Evolutionary conservation across 2,329 filamentous ascomycete genomes (phyloP).

Genomic region (Pseudogymnoascus sp.): DNA sequence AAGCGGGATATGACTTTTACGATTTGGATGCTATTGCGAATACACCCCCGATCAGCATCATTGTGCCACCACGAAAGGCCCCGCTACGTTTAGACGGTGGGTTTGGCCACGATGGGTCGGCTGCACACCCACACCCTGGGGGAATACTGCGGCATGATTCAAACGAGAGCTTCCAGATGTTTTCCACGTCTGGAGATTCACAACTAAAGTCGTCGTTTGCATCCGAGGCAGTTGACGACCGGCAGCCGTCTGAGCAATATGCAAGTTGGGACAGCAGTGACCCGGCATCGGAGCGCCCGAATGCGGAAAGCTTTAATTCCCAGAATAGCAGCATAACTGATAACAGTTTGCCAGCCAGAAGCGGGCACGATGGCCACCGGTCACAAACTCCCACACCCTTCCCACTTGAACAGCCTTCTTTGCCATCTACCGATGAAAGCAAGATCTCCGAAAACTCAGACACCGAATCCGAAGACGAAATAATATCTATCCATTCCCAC

Average conservation of each 20-base stretch:
- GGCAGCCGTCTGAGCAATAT: constrained; percentile 1
- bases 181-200: constrained; percentile 48
- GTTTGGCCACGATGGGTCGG: constrained; percentile 24
- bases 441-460: constrained; percentile 3
- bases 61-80: not conserved
- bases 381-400: not conserved
- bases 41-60: constrained; percentile 45
- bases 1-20: constrained; percentile 59
- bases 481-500: constrained; percentile 13
- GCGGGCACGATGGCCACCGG: not conserved
- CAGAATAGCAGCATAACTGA: not conserved
- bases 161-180: constrained; percentile 52
- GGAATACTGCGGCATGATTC: constrained; percentile 44
- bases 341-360: not conserved
- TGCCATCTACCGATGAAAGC: constrained; percentile 11
- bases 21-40: constrained; percentile 45
- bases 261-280: not conserved
- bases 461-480: constrained; percentile 13
- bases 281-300: not conserved
- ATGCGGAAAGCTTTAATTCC: constrained; percentile 3
- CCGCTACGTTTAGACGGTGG: constrained; percentile 18
- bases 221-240: not conserved
- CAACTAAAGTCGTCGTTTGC: constrained; percentile 19
- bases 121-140: constrained; percentile 23
- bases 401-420: constrained; percentile 21